These are phyloP conservation scores for Zymoseptoria passerinii DNA, from an alignment of 2,329 filamentous ascomycete genomes.

Conservation along the genomic window DNA sequence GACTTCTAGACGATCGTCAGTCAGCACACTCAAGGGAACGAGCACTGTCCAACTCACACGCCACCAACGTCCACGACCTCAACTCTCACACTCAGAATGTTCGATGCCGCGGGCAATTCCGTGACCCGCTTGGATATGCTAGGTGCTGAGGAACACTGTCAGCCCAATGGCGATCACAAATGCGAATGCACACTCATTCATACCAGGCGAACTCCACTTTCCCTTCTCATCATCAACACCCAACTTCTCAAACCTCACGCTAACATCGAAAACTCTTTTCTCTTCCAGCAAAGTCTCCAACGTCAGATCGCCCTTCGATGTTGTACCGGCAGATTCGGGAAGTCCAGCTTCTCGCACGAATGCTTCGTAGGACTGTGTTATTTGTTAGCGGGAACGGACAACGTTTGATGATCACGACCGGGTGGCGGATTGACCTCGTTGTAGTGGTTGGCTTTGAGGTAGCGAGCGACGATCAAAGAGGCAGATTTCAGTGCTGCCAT, in stretches of 20 bases:
- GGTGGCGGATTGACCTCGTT: conserved; percentile 21
- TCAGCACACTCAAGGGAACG: neutral
- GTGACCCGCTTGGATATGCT: conserved; percentile 32
- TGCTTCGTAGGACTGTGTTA: conserved; percentile 44
- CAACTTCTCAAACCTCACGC: conserved; percentile 48
- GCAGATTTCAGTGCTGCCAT: conserved; percentile 31
- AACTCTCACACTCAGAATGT: conserved; percentile 42
- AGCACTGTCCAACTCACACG: neutral
- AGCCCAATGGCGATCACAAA: neutral
- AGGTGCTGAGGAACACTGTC: conserved; percentile 4
- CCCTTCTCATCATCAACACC: conserved; percentile 35
- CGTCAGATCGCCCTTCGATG: conserved; percentile 41
- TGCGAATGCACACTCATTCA: conserved; percentile 10
- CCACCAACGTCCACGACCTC: conserved; percentile 14
- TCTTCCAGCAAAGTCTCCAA: conserved; percentile 54
- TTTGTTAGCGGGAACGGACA: neutral
- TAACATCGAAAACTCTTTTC: conserved; percentile 51
- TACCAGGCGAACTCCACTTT: conserved; percentile 43
- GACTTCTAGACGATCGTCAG: neutral
- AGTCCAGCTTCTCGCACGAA: conserved; percentile 51
- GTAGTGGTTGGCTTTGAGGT: conserved; percentile 31
- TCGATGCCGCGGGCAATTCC: conserved; percentile 42
- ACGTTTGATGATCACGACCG: neutral
- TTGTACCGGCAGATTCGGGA: conserved; percentile 41
- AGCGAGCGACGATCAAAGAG: conserved; percentile 31